Conservation (phyloP, 805 yeast genomes). For the Ogataea allantospora region DNA sequence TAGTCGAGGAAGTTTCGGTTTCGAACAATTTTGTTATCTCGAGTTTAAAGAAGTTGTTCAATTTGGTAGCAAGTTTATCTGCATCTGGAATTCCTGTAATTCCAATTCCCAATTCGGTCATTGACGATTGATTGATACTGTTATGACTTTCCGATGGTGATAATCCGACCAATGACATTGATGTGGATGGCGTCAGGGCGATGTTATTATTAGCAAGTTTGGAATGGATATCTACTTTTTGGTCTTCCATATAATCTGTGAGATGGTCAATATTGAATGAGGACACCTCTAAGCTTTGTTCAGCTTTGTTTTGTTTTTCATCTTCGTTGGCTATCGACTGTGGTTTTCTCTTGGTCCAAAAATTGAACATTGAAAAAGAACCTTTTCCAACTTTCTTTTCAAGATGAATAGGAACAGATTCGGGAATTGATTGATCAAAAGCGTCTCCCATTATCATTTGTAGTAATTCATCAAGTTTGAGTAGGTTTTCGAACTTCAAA, state of each 20-base stretch:
- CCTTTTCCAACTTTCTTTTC: conserved; percentile 1
- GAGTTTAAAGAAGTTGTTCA: conserved; percentile 12
- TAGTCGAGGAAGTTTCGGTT: conserved; percentile 10
- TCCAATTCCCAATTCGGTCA: conserved; percentile 3
- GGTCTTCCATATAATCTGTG: conserved; percentile 11
- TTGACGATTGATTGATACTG: conserved; percentile 1
- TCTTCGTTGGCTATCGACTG: conserved; percentile 1
- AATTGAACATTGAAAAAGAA: conserved; percentile 12
- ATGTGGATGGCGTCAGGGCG: conserved; percentile 10
- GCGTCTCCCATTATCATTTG: conserved; percentile 9
- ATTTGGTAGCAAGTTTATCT: conserved; percentile 9
- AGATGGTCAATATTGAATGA: conserved; percentile 8
- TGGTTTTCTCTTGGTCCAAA: conserved; percentile 13
- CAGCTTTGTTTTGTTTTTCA: neutral
- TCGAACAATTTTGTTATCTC: conserved; percentile 14
- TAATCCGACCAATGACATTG: conserved; percentile 10
- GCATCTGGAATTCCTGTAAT: conserved; percentile 4
- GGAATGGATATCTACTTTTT: conserved; percentile 15
- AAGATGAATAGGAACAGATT: neutral
- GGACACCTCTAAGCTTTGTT: neutral
- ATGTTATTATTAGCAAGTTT: conserved; percentile 11
- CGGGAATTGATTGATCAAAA: neutral
- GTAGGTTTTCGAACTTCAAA: conserved; percentile 18
- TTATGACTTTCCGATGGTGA: conserved; percentile 8
- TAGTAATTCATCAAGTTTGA: conserved; percentile 20